Percentiles rank a stretch among this genome's conserved stretches.
Evolutionary conservation across 2,329 filamentous ascomycete species (phyloP).

Genomic region (Aspergillus calidoustus): DNA sequence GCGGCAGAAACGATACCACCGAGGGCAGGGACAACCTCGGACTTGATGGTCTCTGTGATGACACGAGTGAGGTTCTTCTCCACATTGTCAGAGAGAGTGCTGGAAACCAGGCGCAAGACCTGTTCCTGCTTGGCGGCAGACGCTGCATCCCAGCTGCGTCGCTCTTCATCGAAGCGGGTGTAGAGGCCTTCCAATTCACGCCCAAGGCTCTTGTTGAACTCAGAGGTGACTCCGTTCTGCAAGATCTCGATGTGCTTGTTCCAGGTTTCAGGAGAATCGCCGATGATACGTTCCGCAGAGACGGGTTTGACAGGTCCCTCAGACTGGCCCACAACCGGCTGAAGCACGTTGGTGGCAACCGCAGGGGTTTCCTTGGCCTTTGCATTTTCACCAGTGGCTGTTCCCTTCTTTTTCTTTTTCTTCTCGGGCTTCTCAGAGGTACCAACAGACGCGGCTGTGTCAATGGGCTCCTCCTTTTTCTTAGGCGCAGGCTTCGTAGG

Average conservation of each 20-base stretch:
- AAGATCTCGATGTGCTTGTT: constrained; percentile 65
- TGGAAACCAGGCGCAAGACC: constrained; percentile 69
- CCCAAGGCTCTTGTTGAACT: constrained; percentile 53
- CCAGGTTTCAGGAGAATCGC: constrained; percentile 61
- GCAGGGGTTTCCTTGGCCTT: constrained; percentile 48
- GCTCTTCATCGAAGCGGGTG: constrained; percentile 70
- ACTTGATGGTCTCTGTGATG: constrained; percentile 74
- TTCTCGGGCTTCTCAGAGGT: constrained; percentile 66
- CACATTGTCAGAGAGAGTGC: constrained; percentile 71
- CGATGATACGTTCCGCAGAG: constrained; percentile 18
- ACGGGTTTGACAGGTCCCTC: constrained; percentile 10
- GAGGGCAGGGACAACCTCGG: constrained; percentile 75
- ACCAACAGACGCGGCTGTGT: constrained; percentile 28
- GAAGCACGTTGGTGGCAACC: constrained; percentile 10
- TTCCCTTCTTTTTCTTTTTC: constrained; percentile 68
- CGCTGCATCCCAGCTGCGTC: constrained; percentile 65
- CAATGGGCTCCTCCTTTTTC: constrained; percentile 46
- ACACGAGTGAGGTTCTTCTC: constrained; percentile 78
- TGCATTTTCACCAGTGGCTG: constrained; percentile 45
- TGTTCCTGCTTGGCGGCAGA: constrained; percentile 70
- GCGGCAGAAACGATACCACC: constrained; percentile 68
- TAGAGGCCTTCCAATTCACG: constrained; percentile 62
- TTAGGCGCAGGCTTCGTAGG: constrained; percentile 45
- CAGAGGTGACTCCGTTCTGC: constrained; percentile 51
- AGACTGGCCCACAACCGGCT: constrained; percentile 14